Evolutionary conservation across 2,329 filamentous ascomycete species (phyloP), one percentile per base, ranked within the genome.

Genomic region (Aureobasidium uvarum): DNA sequence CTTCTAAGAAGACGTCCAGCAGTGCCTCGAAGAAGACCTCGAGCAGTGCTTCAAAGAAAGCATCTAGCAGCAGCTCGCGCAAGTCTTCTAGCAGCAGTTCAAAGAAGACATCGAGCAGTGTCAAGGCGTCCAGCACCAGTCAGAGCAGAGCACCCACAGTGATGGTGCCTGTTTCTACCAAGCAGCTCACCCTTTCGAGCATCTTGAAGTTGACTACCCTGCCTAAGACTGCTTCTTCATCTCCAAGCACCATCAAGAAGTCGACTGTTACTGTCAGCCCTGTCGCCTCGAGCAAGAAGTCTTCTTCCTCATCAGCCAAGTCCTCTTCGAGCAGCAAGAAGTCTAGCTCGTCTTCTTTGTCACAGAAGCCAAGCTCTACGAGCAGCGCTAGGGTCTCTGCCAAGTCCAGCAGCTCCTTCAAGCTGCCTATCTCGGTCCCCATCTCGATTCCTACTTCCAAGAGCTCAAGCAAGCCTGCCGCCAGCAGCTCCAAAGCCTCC

Each of bases 121-220:
- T n/a, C 20, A 56, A 56, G 13, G 16, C 16, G 20, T 25, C 38
- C 16, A 43, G 36, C 38, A 2, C 1, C 13, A 45, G 23, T 20
- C 6, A 7, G 13, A 45, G n/a, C 16, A 43, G 20, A 18, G 25
- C 18, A 23, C 48, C 41, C 16, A 48, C n/a, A 23, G 4, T 13
- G 11, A 3, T 48, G 8, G 3, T 23, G 18, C 56, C 56, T n/a
- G 23, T n/a, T 28, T 60, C 56, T 14, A 60, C 41, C 56, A 60
- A 60, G 43, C 33, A 36, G 28, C 55, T 59, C 25, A 60, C 28
- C 43, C 4, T 23, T 25, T 60, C 56, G 56, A 60, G 56, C 28
- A 38, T 60, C 14, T 14, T 18, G 38, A 60, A 48, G 8, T 38
- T 60, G 41, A 60, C 56, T 28, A 60, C 41, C 7, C 25, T 31